phyloP scores from a whole-genome alignment of 2,329 filamentous ascomycete species.

The Scedosporium dehoogii region DNA sequence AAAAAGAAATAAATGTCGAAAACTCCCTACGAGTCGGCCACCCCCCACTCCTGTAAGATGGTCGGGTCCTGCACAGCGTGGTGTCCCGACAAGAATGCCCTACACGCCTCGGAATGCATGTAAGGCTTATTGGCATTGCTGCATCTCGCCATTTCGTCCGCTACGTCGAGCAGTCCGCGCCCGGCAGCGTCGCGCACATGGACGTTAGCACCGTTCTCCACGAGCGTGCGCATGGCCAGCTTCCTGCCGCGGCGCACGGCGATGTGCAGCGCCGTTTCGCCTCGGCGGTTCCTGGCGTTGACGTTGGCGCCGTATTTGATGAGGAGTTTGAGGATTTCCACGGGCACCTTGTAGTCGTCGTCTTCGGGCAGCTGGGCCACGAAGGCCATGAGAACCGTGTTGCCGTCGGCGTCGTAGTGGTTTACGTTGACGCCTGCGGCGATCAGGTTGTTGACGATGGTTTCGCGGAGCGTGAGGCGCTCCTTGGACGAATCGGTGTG shows the following conservation, averaged over 20 bases:
- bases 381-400: constrained; percentile 48
- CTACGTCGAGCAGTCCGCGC: constrained; percentile 33
- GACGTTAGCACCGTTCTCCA: constrained; percentile 36
- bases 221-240: constrained; percentile 36
- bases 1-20: no score
- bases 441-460: constrained; percentile 21
- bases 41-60: constrained; percentile 29
- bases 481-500: constrained; percentile 24
- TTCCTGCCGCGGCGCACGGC: constrained; percentile 44
- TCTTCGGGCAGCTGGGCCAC: constrained; percentile 38
- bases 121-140: constrained; percentile 23
- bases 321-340: constrained; percentile 32
- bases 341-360: constrained; percentile 37
- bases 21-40: not conserved
- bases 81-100: constrained; percentile 32
- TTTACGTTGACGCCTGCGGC: constrained; percentile 34
- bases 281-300: constrained; percentile 40
- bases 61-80: constrained; percentile 28
- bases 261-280: constrained; percentile 45
- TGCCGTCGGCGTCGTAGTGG: constrained; percentile 40
- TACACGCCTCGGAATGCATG: constrained; percentile 33
- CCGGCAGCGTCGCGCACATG: constrained; percentile 34
- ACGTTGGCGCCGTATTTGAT: constrained; percentile 31
- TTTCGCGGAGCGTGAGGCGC: constrained; percentile 18
- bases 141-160: constrained; percentile 28